Percentiles rank a stretch among this genome's conserved stretches.
Evolutionary conservation across 176 grass and related monocot species (phyloP).

Genomic region (bread wheat (Triticum aestivum)): DNA sequence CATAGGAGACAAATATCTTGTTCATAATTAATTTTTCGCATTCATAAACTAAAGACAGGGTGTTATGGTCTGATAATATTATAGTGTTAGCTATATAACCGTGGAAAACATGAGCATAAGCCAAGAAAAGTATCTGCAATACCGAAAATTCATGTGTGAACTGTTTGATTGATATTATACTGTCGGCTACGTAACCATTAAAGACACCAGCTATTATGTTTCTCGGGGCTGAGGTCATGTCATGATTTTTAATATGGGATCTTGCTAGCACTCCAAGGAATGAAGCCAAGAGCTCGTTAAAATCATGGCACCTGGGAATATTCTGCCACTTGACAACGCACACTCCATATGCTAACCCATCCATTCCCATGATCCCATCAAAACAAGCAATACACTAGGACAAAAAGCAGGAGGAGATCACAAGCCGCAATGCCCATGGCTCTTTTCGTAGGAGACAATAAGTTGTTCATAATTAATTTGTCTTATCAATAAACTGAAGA

Average conservation of each 20-base stretch:
- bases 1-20: neutral
- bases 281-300: constrained; percentile 14
- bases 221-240: neutral
- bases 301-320: constrained; percentile 21
- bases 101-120: neutral
- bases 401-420: neutral
- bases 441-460: neutral
- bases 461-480: neutral
- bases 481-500: no score
- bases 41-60: no score
- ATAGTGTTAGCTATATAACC: no score
- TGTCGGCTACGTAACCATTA: neutral
- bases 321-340: neutral
- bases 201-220: neutral
- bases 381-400: neutral
- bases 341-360: constrained; percentile 20
- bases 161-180: neutral
- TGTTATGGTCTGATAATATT: no score
- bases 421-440: no score
- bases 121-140: neutral
- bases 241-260: neutral
- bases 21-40: neutral
- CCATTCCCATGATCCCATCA: constrained; percentile 37
- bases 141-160: neutral
- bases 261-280: neutral